phyloP scores from a whole-genome alignment of 345 rosid genomes.

The Linum lewisii region DNA sequence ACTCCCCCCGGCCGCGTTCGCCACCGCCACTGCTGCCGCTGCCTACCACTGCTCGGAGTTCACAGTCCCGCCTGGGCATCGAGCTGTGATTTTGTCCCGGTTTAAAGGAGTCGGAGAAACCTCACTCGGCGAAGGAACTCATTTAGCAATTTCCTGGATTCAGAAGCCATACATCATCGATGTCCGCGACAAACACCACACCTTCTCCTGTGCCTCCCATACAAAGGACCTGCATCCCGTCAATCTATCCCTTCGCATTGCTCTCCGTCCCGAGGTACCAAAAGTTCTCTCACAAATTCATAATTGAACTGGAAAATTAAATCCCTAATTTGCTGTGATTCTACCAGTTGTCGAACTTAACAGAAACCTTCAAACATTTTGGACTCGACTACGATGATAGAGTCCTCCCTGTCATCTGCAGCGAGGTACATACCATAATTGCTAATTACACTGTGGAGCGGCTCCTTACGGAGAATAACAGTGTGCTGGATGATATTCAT shows the following conservation, averaged over 20 bases:
- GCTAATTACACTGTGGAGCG: not conserved
- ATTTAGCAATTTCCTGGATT: not conserved
- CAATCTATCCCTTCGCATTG: not conserved
- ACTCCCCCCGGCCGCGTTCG: not conserved
- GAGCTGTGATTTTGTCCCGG: not conserved
- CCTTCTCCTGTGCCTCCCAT: not conserved
- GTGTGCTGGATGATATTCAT: not conserved
- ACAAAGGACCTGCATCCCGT: slow-evolving; percentile 3
- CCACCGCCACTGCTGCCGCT: not conserved
- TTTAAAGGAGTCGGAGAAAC: not conserved
- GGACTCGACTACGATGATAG: not conserved
- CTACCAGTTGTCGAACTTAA: not conserved
- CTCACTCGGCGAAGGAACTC: slow-evolving; percentile 1
- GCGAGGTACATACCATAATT: not conserved
- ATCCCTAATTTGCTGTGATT: not conserved
- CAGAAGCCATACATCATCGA: slow-evolving; percentile 4
- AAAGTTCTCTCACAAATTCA: too few relatives aligned
- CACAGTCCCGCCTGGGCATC: not conserved
- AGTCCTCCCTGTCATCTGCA: not conserved
- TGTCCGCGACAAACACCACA: not conserved
- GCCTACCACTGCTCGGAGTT: not conserved
- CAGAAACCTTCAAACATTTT: not conserved
- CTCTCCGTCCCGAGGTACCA: slow-evolving; percentile 1
- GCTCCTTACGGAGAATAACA: slow-evolving; percentile 1
- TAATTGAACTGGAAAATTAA: too few relatives aligned